Base-by-base conservation (phyloP, 139 green algal genomes). In the Gonium pectorale region DNA sequence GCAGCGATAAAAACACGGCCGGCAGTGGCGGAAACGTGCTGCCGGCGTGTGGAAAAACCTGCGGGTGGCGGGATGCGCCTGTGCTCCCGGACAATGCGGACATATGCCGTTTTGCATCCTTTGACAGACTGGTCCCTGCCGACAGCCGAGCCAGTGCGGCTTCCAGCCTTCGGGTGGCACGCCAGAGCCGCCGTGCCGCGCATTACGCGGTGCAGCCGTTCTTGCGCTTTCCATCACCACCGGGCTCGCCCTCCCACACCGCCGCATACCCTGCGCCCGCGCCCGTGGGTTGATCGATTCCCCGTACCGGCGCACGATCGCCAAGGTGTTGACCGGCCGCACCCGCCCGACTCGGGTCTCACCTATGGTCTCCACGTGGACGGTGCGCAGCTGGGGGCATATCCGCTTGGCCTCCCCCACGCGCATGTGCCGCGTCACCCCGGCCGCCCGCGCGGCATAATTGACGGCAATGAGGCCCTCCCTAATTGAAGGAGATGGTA, bases 301-400 rank as follows among this genome's bases (percentile, higher is more conserved):
- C n/a, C n/a, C n/a, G n/a, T n/a, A n/a, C n/a, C n/a, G n/a, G n/a
- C n/a, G n/a, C n/a, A n/a, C n/a, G n/a, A n/a, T n/a, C n/a, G n/a
- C n/a, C n/a, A n/a, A n/a, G 17, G 38, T 56, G 31, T 40, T 56
- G 13, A 52, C 15, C 19, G 35, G 46, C 46, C 46, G 13, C 46
- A 54, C 11, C 46, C 56, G n/a, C 56, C 6, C 56, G 19, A 9
- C 56, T 33, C 24, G 17, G 6, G 6, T n/a, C 52, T 74, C 83
- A 87, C 94, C 96, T 33, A 99, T 94, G 2, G 93, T 97, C 72
- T 98, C 83, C 29, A 99, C 97, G 67, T 99, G 97, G 15, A 99
- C 92, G 13, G 90, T 83, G 40, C 85, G 43, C 31, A 99, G 90
- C 49, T 96, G 86, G 9, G 97, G 97, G 83, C 96, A 99, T 7